Percentiles rank a stretch among this genome's conserved stretches.
Evolutionary conservation across 331 rosid species (phyloP).

Genomic region (Stylosanthes scabra): DNA sequence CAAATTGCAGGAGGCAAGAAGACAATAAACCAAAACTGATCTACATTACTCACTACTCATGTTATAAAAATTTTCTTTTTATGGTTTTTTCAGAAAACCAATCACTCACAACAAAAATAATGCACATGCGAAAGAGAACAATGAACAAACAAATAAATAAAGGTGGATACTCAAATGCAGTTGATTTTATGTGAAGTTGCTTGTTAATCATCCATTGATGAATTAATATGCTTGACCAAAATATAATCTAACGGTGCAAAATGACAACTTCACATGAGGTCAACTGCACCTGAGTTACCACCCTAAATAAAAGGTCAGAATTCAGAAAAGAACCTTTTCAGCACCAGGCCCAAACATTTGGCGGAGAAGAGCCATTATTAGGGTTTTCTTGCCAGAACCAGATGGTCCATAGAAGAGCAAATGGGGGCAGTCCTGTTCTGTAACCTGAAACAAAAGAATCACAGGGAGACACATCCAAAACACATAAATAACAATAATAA

Average conservation of each 20-base stretch:
- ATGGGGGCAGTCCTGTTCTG: conserved; percentile 96
- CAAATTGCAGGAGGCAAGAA: not conserved
- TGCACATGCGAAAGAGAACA: not conserved
- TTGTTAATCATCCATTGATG: too few relatives aligned
- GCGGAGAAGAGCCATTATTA: conserved; percentile 86
- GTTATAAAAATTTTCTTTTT: not conserved
- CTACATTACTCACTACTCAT: conserved; percentile 1
- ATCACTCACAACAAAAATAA: not conserved
- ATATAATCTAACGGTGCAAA: too few relatives aligned
- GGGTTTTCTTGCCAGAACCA: conserved; percentile 99
- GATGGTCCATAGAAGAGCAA: conserved; percentile 94
- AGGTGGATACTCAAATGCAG: too few relatives aligned
- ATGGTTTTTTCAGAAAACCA: not conserved
- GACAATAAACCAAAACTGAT: conserved; percentile 12
- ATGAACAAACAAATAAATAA: not conserved
- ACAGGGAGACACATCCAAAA: not conserved
- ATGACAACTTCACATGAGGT: too few relatives aligned
- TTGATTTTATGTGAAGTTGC: too few relatives aligned
- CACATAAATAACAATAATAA: not conserved
- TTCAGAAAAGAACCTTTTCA: conserved; percentile 63
- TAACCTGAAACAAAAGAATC: conserved; percentile 50
- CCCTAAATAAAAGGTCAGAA: not conserved
- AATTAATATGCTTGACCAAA: too few relatives aligned
- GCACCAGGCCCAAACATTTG: conserved; percentile 93
- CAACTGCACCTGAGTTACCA: too few relatives aligned